Conservation (phyloP, 2,329 filamentous ascomycete genomes). For the Aspergillus oerlinghausenensis region DNA sequence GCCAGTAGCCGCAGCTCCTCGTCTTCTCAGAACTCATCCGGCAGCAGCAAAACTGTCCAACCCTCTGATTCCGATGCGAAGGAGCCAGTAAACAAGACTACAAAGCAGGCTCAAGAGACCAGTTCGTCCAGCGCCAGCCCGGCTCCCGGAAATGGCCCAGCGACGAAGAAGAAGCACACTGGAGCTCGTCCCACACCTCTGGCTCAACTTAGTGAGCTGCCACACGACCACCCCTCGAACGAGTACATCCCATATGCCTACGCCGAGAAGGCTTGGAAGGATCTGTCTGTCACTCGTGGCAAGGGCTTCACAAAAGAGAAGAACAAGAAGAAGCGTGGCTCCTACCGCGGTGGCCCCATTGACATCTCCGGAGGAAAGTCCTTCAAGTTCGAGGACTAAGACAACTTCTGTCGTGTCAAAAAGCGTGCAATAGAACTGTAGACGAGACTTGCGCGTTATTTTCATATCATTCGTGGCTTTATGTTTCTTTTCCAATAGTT, state of each 20-base stretch:
- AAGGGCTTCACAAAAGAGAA: constrained; percentile 99
- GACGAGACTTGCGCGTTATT: not conserved
- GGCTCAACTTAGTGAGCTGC: constrained; percentile 66
- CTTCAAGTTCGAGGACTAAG: constrained; percentile 88
- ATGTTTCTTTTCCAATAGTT: constrained; percentile 8
- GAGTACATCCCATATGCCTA: constrained; percentile 80
- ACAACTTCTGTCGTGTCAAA: not conserved
- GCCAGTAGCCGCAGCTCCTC: constrained; percentile 14
- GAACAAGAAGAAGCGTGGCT: constrained; percentile 95
- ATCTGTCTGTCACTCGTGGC: constrained; percentile 84
- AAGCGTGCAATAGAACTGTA: constrained; percentile 10
- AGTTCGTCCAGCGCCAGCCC: constrained; percentile 52
- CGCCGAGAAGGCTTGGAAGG: constrained; percentile 80
- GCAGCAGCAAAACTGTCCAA: constrained; percentile 29
- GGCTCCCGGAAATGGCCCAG: constrained; percentile 23
- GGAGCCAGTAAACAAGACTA: constrained; percentile 19
- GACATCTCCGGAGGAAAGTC: constrained; percentile 77
- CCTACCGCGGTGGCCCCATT: constrained; percentile 83
- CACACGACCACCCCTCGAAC: constrained; percentile 70
- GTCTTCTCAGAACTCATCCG: constrained; percentile 19
- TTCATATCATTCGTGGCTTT: not conserved
- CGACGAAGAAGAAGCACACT: constrained; percentile 40
- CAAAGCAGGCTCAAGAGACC: constrained; percentile 24
- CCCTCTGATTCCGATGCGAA: constrained; percentile 21
- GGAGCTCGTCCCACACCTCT: constrained; percentile 65